Evolutionary conservation across 2,329 filamentous ascomycete species (phyloP).

Genomic region (Bipolaris sorokiniana): DNA sequence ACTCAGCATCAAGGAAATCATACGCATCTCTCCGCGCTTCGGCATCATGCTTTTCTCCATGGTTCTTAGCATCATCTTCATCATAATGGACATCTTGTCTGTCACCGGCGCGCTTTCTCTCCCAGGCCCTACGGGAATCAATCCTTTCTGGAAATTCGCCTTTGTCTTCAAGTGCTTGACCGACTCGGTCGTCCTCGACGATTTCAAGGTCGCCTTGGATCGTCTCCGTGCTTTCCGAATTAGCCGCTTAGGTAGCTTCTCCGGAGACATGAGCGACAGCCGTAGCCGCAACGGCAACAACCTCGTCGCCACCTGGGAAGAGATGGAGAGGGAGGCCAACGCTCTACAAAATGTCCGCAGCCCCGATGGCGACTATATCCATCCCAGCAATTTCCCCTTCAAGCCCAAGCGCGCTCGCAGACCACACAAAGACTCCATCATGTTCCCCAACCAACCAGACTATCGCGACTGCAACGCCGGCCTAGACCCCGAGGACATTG

Average conservation of each 20-base stretch:
- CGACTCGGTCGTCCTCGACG: slow-evolving; percentile 70
- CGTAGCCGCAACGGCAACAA: slow-evolving; percentile 39
- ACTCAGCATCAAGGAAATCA: slow-evolving; percentile 62
- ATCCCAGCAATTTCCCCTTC: slow-evolving; percentile 38
- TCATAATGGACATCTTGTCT: slow-evolving; percentile 65
- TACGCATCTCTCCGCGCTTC: slow-evolving; percentile 68
- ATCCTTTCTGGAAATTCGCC: slow-evolving; percentile 69
- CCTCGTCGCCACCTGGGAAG: slow-evolving; percentile 44
- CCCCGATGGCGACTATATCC: slow-evolving; percentile 42
- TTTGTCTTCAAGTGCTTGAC: slow-evolving; percentile 72
- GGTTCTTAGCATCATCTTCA: slow-evolving; percentile 65
- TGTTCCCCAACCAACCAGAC: slow-evolving; percentile 27
- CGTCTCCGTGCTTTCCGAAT: slow-evolving; percentile 55
- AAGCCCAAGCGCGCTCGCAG: slow-evolving; percentile 28
- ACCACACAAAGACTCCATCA: slow-evolving; percentile 36
- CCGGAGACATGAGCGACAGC: slow-evolving; percentile 44
- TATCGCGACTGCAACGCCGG: slow-evolving; percentile 19
- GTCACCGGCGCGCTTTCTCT: slow-evolving; percentile 59
- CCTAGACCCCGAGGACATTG: slow-evolving; percentile 38
- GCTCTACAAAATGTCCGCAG: slow-evolving; percentile 32
- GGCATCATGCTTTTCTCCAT: slow-evolving; percentile 67
- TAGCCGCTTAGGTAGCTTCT: slow-evolving; percentile 48
- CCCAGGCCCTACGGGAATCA: slow-evolving; percentile 60
- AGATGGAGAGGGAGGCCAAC: slow-evolving; percentile 40
- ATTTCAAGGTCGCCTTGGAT: slow-evolving; percentile 67